Conservation (phyloP, 2,329 filamentous ascomycete genomes). For the Neopestalotiopsis clavispora region DNA sequence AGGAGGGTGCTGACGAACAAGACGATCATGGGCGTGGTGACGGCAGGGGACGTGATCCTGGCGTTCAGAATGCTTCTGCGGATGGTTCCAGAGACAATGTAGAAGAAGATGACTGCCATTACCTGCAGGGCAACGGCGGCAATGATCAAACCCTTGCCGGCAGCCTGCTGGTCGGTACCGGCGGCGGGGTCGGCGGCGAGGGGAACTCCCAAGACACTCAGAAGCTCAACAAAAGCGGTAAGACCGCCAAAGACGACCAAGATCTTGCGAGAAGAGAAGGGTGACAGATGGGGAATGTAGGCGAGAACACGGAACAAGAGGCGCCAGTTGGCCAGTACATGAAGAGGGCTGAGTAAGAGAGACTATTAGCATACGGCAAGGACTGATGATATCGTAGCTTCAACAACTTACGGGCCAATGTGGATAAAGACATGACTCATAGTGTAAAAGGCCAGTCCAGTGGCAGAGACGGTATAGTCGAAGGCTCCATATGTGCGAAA, state of each 20-base stretch:
- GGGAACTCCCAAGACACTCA: constrained; percentile 38
- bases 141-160: neutral
- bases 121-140: neutral
- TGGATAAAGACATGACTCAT: neutral
- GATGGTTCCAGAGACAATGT: neutral
- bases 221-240: constrained; percentile 39
- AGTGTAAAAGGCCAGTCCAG: neutral
- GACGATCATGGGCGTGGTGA: constrained; percentile 8
- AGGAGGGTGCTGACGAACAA: constrained; percentile 43
- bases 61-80: neutral
- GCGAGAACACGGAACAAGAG: constrained; percentile 63
- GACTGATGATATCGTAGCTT: neutral
- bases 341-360: constrained; percentile 45
- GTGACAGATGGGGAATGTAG: constrained; percentile 64
- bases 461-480: neutral
- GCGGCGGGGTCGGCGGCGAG: neutral
- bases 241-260: constrained; percentile 51
- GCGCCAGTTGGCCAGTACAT: constrained; percentile 66
- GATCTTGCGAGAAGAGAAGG: constrained; percentile 51
- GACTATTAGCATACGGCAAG: neutral
- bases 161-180: neutral
- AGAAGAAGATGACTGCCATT: neutral
- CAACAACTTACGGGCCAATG: neutral
- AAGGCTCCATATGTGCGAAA: neutral
- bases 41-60: neutral